Percentiles rank a stretch among this genome's conserved stretches.
phyloP scores from a whole-genome alignment of 129 eudicot genomes.

The Chrysanthemum seticuspe region DNA sequence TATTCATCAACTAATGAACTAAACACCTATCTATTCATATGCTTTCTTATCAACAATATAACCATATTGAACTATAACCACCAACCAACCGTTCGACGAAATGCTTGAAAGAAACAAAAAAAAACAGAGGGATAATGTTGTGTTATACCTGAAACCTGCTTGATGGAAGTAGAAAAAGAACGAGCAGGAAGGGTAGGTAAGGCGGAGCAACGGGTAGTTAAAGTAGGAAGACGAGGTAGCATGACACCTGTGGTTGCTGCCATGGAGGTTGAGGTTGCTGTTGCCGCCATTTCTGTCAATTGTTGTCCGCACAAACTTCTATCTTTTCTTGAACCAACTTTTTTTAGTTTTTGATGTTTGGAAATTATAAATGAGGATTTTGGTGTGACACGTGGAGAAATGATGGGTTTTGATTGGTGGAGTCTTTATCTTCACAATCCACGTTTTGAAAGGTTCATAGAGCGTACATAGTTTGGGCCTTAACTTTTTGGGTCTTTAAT shows the following conservation, averaged over 20 bases:
- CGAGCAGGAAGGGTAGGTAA: conserved; percentile 58
- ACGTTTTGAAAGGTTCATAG: conserved; percentile 41
- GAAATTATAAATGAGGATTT: conserved; percentile 13
- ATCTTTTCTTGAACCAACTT: not conserved
- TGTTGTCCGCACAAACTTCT: conserved; percentile 35
- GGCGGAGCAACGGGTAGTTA: conserved; percentile 42
- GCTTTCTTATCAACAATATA: too few relatives aligned
- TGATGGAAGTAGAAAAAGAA: conserved; percentile 39
- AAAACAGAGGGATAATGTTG: too few relatives aligned
- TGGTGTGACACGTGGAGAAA: conserved; percentile 52
- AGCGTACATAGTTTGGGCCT: conserved; percentile 20
- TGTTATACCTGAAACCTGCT: conserved; percentile 41
- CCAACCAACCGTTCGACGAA: too few relatives aligned
- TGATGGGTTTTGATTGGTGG: conserved; percentile 38
- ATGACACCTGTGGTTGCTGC: conserved; percentile 57
- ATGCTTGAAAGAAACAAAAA: too few relatives aligned
- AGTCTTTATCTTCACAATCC: conserved; percentile 60
- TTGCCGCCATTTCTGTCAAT: conserved; percentile 24
- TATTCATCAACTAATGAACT: too few relatives aligned
- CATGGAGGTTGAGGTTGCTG: conserved; percentile 51
- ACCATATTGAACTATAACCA: too few relatives aligned
- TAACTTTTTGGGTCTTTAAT: not conserved
- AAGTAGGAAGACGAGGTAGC: conserved; percentile 44
- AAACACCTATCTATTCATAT: too few relatives aligned
- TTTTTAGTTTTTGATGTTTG: conserved; percentile 15